A percentile compares a stretch with the other conserved stretches of the same genome.
These are phyloP conservation scores for Lactarius pseudohatsudake DNA, from an alignment of 768 basidiomycete genomes.

Conservation along the genomic window DNA sequence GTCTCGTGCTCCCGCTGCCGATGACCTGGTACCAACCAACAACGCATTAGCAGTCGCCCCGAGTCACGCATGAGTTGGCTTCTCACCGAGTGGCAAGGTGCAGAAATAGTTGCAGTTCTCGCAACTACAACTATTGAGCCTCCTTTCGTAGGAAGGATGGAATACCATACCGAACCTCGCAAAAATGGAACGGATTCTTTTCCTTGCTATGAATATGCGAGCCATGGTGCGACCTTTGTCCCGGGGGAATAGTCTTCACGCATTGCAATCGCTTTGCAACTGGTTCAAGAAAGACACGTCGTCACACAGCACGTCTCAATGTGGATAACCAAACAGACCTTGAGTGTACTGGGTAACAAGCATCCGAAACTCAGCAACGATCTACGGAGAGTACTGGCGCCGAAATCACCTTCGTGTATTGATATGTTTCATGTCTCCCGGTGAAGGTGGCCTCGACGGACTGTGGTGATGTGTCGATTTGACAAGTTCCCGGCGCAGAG, in stretches of 20 bases:
- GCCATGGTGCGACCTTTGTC: conserved; percentile 44
- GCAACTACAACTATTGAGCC: not conserved
- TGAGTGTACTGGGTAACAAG: conserved; percentile 49
- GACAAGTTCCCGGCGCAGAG: conserved; percentile 49
- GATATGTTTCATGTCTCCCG: conserved; percentile 55
- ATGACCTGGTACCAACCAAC: conserved; percentile 43
- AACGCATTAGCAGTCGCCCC: not conserved
- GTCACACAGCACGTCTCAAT: not conserved
- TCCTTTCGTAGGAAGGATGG: not conserved
- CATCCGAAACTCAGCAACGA: not conserved
- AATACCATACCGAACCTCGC: conserved; percentile 40
- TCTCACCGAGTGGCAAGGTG: not conserved
- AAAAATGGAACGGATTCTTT: conserved; percentile 47
- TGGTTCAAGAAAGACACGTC: conserved; percentile 45
- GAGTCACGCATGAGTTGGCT: not conserved
- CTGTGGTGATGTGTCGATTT: conserved; percentile 57
- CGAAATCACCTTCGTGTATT: conserved; percentile 56
- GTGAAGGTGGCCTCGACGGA: conserved; percentile 60
- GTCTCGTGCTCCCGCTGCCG: conserved; percentile 58
- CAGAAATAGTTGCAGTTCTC: not conserved
- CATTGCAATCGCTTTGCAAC: conserved; percentile 32
- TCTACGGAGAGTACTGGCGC: not conserved
- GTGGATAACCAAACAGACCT: conserved; percentile 36
- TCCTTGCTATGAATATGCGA: conserved; percentile 50
- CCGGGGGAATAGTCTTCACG: conserved; percentile 43